Evolutionary conservation across 495 filamentous ascomycete species (phyloP), one percentile per base, ranked within the genome.

Genomic region (Cenococcum geophilum): DNA sequence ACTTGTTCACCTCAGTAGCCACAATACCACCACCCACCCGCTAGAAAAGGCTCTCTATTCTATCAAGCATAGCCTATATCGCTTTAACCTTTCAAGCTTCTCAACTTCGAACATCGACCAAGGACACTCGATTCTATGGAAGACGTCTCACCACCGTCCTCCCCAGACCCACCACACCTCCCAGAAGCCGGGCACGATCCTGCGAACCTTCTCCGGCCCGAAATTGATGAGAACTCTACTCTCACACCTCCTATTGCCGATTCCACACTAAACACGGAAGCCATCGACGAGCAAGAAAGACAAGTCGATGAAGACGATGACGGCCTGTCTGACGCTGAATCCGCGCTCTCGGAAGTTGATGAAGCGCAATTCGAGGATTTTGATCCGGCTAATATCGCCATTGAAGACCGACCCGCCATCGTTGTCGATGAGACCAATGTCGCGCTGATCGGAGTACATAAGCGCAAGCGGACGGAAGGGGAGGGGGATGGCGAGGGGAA

Each of bases 321-420:
- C n/a, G 82, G 89, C 56, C 82, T 95, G 16, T 65, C 64, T 22
- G 68, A 71, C 42, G 61, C 71, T 23, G 72, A 72, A 53, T 71
- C 68, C 35, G 73, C 62, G 22, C 70, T 76, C n/a, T 97, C 92
- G 10, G 93, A 98, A 72, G 86, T 98, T 66, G 95, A 97, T 73
- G 93, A 97, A 71, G 87, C 87, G 49, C 86, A 95, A 71, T 96
- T 99, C 74, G 86, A 88, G 49, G 85, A 96, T 66, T 96, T 96
- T 74, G 90, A 97, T 68, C 88, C 87, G 0, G 81, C 80, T 58
- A 83, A 84, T 34, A 82, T 91, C 50, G 83, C 83, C 40, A 80
- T 92, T 67, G 87, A 92, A 55, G 89, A 92, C 62, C 83, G 86
- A 35, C 86, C 86, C 10, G 77, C 81, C 32, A 86, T 88, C 27